Evolutionary conservation across 2,329 filamentous ascomycete species (phyloP).

Genomic region (Elsinoe batatas): DNA sequence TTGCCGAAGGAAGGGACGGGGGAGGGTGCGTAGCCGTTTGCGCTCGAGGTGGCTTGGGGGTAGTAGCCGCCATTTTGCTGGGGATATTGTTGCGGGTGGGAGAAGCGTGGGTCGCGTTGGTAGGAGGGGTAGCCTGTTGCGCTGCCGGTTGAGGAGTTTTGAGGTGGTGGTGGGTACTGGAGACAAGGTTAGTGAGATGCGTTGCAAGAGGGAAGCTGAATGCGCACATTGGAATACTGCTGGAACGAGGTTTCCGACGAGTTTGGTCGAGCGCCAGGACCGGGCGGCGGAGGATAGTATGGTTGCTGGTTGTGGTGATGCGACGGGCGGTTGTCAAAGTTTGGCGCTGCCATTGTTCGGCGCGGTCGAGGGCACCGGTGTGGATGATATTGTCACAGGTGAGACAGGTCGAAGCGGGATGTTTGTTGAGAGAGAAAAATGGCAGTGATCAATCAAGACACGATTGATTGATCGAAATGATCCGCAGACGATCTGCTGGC

Average conservation of each 20-base stretch:
- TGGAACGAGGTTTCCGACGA: not conserved
- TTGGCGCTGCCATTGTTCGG: constrained; percentile 10
- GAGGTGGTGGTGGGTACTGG: constrained; percentile 11
- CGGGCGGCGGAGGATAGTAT: constrained; percentile 12
- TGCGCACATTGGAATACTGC: constrained; percentile 7
- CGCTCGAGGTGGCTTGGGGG: not conserved
- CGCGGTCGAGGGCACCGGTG: not conserved
- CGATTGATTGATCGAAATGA: not conserved
- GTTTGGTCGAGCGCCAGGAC: not conserved
- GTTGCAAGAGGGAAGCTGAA: not conserved
- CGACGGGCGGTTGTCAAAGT: constrained; percentile 3
- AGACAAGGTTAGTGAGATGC: not conserved
- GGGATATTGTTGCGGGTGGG: not conserved
- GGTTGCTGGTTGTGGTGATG: constrained; percentile 6
- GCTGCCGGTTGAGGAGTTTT: not conserved
- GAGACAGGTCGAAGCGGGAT: too few species aligned
- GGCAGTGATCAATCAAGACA: not conserved
- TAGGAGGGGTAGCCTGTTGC: not conserved
- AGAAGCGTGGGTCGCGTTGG: not conserved
- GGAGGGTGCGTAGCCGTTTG: constrained; percentile 2
- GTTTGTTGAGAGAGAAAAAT: not conserved
- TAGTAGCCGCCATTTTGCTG: constrained; percentile 2
- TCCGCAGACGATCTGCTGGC: not conserved
- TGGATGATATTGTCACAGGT: not conserved
- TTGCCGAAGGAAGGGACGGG: constrained; percentile 9